Evolutionary conservation across 768 basidiomycete species (phyloP), one percentile per base, ranked within the genome.

Genomic region (Amanita thiersii): DNA sequence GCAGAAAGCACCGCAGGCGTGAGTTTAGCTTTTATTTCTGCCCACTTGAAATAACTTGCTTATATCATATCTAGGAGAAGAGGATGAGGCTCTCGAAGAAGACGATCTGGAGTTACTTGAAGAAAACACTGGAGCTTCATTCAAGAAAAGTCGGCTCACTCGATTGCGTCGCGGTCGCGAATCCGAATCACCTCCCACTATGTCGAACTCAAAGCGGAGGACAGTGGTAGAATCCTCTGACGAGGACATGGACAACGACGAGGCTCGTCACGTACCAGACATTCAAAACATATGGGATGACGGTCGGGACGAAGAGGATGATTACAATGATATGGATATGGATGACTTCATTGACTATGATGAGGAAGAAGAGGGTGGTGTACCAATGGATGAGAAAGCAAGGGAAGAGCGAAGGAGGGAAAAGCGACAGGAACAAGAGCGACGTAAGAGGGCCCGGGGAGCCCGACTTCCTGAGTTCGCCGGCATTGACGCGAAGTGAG

Each of bases 41-140:
- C 31, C 14, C 44, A 14, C 31, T 36, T 25, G 32, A 25, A 4
- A 31, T 44, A 43, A 39, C 45, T 12, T 34, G 36, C 37, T 41
- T 44, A 36, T 28, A 14, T 25, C 34, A n/a, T 26, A 37, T 43
- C 20, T 26, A 59, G 67, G 66, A 52, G 67, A 72, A 48, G 74
- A 78, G 45, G 77, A 78, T 41, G 79, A 85, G 49, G 79, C 65
- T 11, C 62, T 98, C 37, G 92, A 96, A 49, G 96, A 97, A 24
- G 96, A 98, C 52, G 96, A 98, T 58, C 61, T 98, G 36, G 93
- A 91, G 20, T 51, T 77, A 70, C 80, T 68, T 71, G 96, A 70
- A 50, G 94, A 94, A 54, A 97, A 96, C 51, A 90, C 88, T 8
- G 92, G 94, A 7, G 71, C 77, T 2, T 72, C 79, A 2, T 84